A percentile compares a stretch with the other conserved stretches of the same genome.
Conservation (phyloP, 2,329 filamentous ascomycete species). For the Aspergillus aculeatinus region DNA sequence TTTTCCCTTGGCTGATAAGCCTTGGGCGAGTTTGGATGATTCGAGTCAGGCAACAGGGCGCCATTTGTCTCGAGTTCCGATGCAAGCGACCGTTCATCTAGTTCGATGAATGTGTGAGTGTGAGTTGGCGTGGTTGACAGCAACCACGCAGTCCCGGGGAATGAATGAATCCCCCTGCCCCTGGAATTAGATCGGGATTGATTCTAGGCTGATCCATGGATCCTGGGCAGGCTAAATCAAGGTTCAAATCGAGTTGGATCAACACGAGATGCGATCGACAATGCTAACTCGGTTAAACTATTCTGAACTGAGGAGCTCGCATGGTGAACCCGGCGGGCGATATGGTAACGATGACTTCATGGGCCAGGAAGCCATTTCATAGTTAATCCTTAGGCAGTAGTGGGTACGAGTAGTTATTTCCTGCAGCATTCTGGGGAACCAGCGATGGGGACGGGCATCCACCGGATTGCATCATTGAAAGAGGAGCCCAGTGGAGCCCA, state of each 20-base stretch:
- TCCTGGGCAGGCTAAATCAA: conserved; percentile 7
- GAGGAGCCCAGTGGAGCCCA: conserved; percentile 9
- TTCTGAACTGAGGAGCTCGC: not conserved
- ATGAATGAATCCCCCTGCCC: conserved; percentile 6
- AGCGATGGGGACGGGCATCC: not conserved
- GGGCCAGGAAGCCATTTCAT: not conserved
- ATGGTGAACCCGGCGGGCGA: not conserved
- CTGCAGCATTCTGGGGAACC: not conserved
- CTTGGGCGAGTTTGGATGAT: not conserved
- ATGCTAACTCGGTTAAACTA: not conserved
- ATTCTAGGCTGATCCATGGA: conserved; percentile 17
- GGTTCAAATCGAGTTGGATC: conserved; percentile 5
- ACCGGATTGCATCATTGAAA: conserved; percentile 3
- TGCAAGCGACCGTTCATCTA: not conserved
- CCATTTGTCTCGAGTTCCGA: no score
- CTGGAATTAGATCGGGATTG: conserved; percentile 10
- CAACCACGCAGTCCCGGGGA: not conserved
- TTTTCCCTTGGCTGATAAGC: not conserved
- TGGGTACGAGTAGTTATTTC: no score
- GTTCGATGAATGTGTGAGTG: not conserved
- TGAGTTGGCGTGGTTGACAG: not conserved
- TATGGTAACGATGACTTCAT: no score
- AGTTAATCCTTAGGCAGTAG: not conserved
- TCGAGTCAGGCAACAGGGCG: not conserved
- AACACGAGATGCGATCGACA: conserved; percentile 12